Evolutionary conservation across 2,329 filamentous ascomycete species (phyloP), one percentile per base, ranked within the genome.

Genomic region (Xylaria sp.): DNA sequence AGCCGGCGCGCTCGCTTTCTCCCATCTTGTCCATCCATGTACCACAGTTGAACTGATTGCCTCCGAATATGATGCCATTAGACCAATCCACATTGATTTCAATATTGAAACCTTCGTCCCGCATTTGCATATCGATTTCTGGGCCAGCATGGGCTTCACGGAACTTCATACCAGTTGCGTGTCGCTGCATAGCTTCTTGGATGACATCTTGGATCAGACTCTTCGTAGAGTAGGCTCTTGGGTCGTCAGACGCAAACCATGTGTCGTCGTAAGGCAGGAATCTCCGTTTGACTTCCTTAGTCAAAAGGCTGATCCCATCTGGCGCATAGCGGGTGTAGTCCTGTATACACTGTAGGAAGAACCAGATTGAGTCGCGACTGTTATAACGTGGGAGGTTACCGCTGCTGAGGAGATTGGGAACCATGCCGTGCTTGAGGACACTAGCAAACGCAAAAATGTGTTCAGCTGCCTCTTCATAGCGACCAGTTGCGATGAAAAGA

Each of bases 1-100:
- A 97, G 61, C 91, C 90, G 15, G 96, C 95, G 65, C 89, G 91
- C 67, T 91, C 88, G 66, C 93, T 97, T 77, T 99, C 95, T n/a
- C 95, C 95, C 95, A 99, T 99, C 84, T 99, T 99, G 83, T 99
- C 95, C 93, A 97, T 97, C 95, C 95, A 99, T 1, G 95, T 99
- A 55, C 95, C 95, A 71, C 96, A 99, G 77, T 99, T 99, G 78
- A 81, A 84, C 74, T 97, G 94, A 73, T 92, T 98, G 35, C 96
- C 95, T 59, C 96, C 95, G 72, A 96, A 97, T 61, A 99, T 89
- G 66, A 99, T 86, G 21, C 95, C 96, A 4, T 88, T 95, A 33
- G 85, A 81, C 94, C 94, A 98, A 75, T 99, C 94, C 11, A 96
- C 92, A 63, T 91, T 87, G 69, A 98, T 90, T 63, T 95, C 89